phyloP scores from a whole-genome alignment of 2,329 filamentous ascomycete genomes.

The Colletotrichum euphorbiae region DNA sequence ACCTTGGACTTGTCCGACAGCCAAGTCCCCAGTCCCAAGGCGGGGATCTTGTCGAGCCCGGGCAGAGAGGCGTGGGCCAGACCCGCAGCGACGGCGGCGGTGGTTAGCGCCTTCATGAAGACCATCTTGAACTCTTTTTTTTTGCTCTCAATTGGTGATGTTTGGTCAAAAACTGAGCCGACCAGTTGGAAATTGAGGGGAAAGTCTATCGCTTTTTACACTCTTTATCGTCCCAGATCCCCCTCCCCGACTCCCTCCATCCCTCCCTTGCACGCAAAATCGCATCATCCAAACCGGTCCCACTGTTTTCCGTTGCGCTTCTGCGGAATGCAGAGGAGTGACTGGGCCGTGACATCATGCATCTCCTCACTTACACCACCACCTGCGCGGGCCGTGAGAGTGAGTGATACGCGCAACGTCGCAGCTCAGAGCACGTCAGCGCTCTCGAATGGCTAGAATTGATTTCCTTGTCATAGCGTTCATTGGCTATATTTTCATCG shows the following conservation, averaged over 20 bases:
- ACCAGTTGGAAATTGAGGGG: rapidly evolving
- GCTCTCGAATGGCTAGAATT: not conserved
- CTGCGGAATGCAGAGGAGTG: not conserved
- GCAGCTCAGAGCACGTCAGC: conserved; percentile 17
- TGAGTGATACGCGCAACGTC: conserved; percentile 24
- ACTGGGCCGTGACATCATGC: conserved; percentile 34
- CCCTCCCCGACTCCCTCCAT: not conserved
- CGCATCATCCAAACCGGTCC: conserved; percentile 21
- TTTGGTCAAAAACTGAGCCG: not conserved
- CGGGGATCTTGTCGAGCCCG: conserved; percentile 21
- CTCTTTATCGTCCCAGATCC: not conserved
- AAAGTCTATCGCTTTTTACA: not conserved
- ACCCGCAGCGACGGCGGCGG: conserved; percentile 10
- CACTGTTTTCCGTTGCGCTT: not conserved
- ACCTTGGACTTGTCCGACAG: conserved; percentile 70
- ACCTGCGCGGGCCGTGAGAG: not conserved
- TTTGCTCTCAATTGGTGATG: not conserved
- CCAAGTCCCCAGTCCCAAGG: conserved; percentile 65
- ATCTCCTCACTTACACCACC: conserved; percentile 36
- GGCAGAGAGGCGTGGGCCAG: conserved; percentile 27
- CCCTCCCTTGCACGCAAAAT: conserved; percentile 1
- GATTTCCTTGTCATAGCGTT: no score
- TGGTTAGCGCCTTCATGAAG: not conserved
- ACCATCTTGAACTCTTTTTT: not conserved
- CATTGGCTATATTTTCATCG: not conserved